Conservation (phyloP, 495 filamentous ascomycete species). For the Choiromyces venosus region DNA sequence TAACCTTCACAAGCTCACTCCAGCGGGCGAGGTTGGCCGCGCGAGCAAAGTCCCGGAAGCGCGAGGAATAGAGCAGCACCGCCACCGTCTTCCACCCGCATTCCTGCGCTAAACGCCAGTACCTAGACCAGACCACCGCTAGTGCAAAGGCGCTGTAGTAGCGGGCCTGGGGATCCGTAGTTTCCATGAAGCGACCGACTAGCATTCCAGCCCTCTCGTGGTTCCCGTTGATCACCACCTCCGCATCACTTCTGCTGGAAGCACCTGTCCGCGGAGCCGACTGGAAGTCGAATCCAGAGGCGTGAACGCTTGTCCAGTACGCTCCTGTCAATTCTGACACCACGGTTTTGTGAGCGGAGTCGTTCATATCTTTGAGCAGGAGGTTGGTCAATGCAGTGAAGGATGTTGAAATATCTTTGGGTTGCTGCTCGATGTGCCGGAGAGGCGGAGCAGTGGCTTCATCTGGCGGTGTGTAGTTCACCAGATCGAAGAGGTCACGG, state of each 20-base stretch:
- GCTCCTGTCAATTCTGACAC: constrained; percentile 1
- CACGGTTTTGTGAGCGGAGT: background rate
- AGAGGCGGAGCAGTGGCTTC: background rate
- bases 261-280: background rate
- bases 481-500: constrained; percentile 18
- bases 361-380: background rate
- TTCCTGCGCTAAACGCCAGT: background rate
- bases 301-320: constrained; percentile 5
- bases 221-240: background rate
- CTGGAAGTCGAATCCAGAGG: background rate
- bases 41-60: constrained; percentile 14
- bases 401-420: too few relatives aligned
- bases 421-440: background rate
- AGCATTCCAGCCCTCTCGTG: constrained; percentile 8
- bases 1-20: constrained; percentile 4
- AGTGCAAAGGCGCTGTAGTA: background rate
- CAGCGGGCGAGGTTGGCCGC: background rate
- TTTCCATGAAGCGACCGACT: background rate
- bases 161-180: background rate
- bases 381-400: background rate
- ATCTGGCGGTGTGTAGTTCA: background rate
- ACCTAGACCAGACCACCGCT: constrained; percentile 21
- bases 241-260: background rate
- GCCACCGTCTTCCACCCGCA: constrained; percentile 19
- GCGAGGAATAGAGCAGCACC: constrained; percentile 13